These are phyloP conservation scores for Citropsis articulata DNA, from an alignment of 345 rosid genomes.

Conservation along the genomic window DNA sequence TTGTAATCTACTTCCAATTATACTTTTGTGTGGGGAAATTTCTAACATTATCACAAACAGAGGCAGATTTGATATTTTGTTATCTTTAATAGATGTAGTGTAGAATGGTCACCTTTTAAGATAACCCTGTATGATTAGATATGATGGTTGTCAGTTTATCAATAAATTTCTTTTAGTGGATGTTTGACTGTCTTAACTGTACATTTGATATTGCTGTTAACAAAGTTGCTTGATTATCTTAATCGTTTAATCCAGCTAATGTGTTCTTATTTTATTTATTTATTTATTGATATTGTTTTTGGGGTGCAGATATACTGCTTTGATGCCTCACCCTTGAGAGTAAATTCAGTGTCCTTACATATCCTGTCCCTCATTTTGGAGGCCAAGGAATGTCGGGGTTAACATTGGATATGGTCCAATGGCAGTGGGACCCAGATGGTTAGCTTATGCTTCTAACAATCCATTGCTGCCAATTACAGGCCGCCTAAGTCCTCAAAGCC, in stretches of 20 bases:
- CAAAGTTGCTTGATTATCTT: background rate
- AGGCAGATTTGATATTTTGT: background rate
- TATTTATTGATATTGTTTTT: slow-evolving; percentile 12
- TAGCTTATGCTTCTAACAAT: slow-evolving; percentile 89
- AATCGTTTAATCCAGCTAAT: slow-evolving; percentile 7
- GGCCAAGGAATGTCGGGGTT: slow-evolving; percentile 67
- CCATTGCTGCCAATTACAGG: slow-evolving; percentile 74
- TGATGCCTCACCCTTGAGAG: slow-evolving; percentile 92
- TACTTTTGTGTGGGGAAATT: background rate
- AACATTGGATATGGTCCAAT: slow-evolving; percentile 94
- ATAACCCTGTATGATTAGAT: slow-evolving; percentile 4
- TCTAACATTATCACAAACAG: background rate
- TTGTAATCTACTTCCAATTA: slow-evolving; percentile 4
- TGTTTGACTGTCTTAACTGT: slow-evolving; percentile 1
- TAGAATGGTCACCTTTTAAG: slow-evolving; percentile 1
- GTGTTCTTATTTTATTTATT: slow-evolving; percentile 5
- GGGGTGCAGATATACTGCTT: slow-evolving; percentile 87
- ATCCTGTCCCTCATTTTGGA: slow-evolving; percentile 86
- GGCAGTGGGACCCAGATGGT: slow-evolving; percentile 97
- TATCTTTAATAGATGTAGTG: background rate
- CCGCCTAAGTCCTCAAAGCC: slow-evolving; percentile 91
- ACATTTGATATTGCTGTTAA: slow-evolving; percentile 10
- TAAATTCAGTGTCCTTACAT: slow-evolving; percentile 89
- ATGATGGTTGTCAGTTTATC: slow-evolving; percentile 12
- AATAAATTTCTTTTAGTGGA: slow-evolving; percentile 10